These are phyloP conservation scores for Verticillium isaacii DNA, from an alignment of 2,329 filamentous ascomycete genomes.

Conservation along the genomic window DNA sequence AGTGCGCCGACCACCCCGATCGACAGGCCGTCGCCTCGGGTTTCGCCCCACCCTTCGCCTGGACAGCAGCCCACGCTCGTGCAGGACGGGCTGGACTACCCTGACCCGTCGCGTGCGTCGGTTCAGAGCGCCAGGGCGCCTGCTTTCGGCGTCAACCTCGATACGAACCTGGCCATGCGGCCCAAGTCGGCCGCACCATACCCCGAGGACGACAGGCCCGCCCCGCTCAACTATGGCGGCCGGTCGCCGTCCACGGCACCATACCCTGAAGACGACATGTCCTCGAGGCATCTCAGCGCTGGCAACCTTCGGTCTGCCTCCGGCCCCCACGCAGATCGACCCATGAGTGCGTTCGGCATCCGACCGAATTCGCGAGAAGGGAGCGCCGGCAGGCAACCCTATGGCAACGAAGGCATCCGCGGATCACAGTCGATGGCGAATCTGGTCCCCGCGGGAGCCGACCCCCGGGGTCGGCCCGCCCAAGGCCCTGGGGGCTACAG, in stretches of 20 bases:
- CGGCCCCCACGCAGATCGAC: conserved; percentile 42
- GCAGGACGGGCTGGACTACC: conserved; percentile 36
- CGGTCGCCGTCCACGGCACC: conserved; percentile 44
- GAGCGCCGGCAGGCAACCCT: conserved; percentile 5
- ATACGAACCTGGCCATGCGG: conserved; percentile 31
- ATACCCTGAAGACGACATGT: conserved; percentile 49
- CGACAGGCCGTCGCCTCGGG: conserved; percentile 22
- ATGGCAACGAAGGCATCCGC: conserved; percentile 22
- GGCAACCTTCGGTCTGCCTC: conserved; percentile 44
- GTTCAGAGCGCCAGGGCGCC: conserved; percentile 28
- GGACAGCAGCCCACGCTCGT: conserved; percentile 30
- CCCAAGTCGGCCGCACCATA: conserved; percentile 62
- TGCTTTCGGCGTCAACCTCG: conserved; percentile 47
- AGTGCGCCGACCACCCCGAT: conserved; percentile 23
- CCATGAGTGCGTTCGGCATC: conserved; percentile 49
- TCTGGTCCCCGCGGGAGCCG: conserved; percentile 36
- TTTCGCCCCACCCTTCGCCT: conserved; percentile 38
- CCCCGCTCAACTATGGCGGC: conserved; percentile 35
- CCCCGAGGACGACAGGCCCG: conserved; percentile 61
- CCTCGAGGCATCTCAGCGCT: conserved; percentile 31
- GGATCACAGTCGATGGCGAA: conserved; percentile 41
- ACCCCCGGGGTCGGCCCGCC: conserved; percentile 37
- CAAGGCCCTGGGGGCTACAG: conserved; percentile 35
- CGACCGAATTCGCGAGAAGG: conserved; percentile 31
- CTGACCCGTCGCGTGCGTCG: conserved; percentile 39